Base-by-base conservation (phyloP, 2,329 filamentous ascomycete species). In the Waltergamsia citrina region DNA sequence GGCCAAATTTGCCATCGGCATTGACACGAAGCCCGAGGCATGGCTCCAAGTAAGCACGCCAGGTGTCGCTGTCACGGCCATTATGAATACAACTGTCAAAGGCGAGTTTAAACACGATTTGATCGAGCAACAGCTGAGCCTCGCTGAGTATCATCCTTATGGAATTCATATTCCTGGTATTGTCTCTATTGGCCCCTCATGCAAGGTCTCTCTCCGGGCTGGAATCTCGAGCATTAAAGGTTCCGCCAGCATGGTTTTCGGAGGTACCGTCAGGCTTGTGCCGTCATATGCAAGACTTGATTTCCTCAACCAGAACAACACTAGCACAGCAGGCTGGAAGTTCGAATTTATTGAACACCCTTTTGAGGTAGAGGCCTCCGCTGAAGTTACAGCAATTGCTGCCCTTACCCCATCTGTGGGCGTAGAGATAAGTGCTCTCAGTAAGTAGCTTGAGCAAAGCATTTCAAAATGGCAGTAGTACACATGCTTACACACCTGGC, bases 131-230 rank as follows among this genome's bases (percentile, higher is more conserved):
- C 11, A n/a, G 6, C 15, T 34, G 16, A 15, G 23, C 3, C 23
- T 34, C 15, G 26, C 28, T 19, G 20, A 27, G n/a, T 22, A 22
- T 8, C 28, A 22, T 9, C 32, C 32, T 5, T 22, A 22, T 2
- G 32, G 32, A 12, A 19, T 34, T 17, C 15, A n/a, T 24, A 34
- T 34, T 11, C 32, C 32, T 17, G 24, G 24, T n/a, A 16, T 34
- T 17, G 22, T 34, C 22, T 27, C 32, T 7, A 34, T 34, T 14
- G 32, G 32, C 15, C 32, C 32, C 24, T 27, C 32, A 15, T 22
- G 26, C 23, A 11, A n/a, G 10, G 32, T 34, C 32, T 11, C 21
- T 10, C 32, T 34, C 12, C 18, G 7, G 10, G 32, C 22, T 20
- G 22, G 15, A 7, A 12, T 34, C 32, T 11, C n/a, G 8, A 15